Percentiles rank a stretch among this genome's conserved stretches.
phyloP scores from a whole-genome alignment of 371 early-diverging fungal genomes.

The Mucor plumbeus region DNA sequence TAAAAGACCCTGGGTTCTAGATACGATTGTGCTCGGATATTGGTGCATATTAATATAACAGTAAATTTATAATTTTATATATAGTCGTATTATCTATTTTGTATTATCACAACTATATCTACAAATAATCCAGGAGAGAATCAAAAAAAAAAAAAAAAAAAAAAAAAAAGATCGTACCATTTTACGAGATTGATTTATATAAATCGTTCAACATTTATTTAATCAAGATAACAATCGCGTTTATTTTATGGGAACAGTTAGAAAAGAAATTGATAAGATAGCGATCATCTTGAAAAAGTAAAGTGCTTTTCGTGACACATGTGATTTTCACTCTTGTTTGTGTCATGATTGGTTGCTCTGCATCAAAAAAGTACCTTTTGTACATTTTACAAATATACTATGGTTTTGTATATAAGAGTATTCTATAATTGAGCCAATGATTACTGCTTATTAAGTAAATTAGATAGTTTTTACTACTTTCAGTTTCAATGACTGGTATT shows the following conservation, averaged over 20 bases:
- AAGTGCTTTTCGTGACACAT: not conserved
- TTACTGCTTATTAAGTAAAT: not conserved
- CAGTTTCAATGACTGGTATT: not conserved
- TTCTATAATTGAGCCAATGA: not conserved
- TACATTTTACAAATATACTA: too few relatives aligned
- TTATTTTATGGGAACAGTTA: not conserved
- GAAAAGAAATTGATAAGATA: not conserved
- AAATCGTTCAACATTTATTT: not conserved
- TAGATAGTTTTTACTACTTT: not conserved
- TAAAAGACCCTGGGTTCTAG: not conserved
- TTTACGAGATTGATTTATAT: not conserved
- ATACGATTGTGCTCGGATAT: not conserved
- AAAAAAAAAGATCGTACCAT: not conserved
- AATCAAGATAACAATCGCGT: not conserved
- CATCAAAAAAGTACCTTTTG: not conserved
- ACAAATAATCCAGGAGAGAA: not conserved
- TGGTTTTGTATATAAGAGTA: not conserved
- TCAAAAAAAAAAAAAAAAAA: not conserved
- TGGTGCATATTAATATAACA: not conserved
- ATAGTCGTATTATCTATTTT: too few relatives aligned
- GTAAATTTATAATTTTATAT: not conserved
- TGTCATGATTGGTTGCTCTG: not conserved
- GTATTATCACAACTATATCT: not conserved
- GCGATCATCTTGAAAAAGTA: not conserved
- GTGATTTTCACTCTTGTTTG: not conserved